Base-by-base conservation (phyloP, 2,329 filamentous ascomycete species). In the Aspergillus vadensis region DNA sequence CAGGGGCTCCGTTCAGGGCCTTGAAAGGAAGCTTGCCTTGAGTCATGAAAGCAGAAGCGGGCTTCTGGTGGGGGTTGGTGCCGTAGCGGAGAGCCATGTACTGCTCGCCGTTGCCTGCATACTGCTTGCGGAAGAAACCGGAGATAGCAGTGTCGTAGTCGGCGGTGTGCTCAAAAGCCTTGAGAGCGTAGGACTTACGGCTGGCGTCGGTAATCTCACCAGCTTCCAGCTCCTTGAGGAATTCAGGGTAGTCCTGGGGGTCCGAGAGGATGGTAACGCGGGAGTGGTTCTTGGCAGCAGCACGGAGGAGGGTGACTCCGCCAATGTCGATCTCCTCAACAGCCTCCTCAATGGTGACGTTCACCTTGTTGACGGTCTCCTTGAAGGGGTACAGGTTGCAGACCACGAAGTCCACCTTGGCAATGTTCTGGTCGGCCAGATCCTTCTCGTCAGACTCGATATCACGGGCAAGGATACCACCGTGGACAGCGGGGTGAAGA, bases 301-400 rank as follows among this genome's bases (percentile, higher is more conserved):
- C 95, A 66, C 95, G 90, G 74, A 99, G 91, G 63, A 99, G 88
- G 41, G 95, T 99, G 55, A 99, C 95, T 71, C 95, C 95, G 67
- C 93, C 95, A 75, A 99, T 97, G 80, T 99, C 95, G 72, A 99
- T 96, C 82, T 99, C 95, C 81, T 99, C 95, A 41, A 99, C 94
- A 55, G 95, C 95, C 81, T 99, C 94, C 55, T 91, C 88, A 65
- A 99, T 91, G 63, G 94, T 98, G 72, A 99, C 95, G 73, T 97
- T 96, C 82, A 96, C 88, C 85, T 97, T 96, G 71, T 92, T 90
- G 70, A 99, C 88, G 32, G 95, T 99, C 77, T 98, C 93, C 83
- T 97, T 97, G 88, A 99, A 99, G 12, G 95, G 95, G 80, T 99
- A 98, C 58, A 99, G 86, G 82, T 99, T 99, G 89, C 95, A 98